Percentiles rank a stretch among this genome's conserved stretches.
Conservation (phyloP, 345 rosid genomes). For the Melastoma malabathricum region DNA sequence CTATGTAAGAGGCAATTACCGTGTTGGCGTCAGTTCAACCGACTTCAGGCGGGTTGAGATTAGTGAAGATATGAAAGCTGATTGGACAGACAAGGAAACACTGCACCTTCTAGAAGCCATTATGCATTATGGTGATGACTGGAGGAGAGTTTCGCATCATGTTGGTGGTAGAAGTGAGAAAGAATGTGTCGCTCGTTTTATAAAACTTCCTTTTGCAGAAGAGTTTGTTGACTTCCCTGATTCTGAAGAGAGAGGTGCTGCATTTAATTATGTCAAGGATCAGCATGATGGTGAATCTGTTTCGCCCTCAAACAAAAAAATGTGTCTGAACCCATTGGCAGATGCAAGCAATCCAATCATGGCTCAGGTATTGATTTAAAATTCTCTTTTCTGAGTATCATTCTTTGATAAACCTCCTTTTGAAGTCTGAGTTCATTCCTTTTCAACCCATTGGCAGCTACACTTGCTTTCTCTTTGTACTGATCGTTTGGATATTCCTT, state of each 20-base stretch:
- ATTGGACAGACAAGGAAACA: constrained; percentile 79
- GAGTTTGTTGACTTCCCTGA: constrained; percentile 34
- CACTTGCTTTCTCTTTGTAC: no score
- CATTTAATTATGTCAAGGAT: constrained; percentile 18
- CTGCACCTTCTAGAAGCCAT: constrained; percentile 67
- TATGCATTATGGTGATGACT: constrained; percentile 73
- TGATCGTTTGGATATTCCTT: no score
- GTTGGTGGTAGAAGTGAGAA: constrained; percentile 74
- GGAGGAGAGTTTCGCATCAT: constrained; percentile 81
- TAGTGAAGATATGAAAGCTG: constrained; percentile 46
- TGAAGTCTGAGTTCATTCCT: no score
- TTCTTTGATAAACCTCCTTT: no score
- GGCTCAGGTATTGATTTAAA: constrained; percentile 55
- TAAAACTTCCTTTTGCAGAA: constrained; percentile 85
- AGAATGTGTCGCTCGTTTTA: constrained; percentile 67
- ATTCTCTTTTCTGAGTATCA: neutral
- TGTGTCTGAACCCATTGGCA: constrained; percentile 65
- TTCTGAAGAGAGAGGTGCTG: constrained; percentile 26
- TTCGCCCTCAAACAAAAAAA: constrained; percentile 32
- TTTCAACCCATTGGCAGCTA: no score
- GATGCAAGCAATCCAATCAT: constrained; percentile 98
- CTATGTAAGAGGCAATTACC: constrained; percentile 75
- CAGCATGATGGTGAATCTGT: constrained; percentile 17
- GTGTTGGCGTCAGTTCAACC: constrained; percentile 59
- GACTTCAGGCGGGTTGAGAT: constrained; percentile 87